phyloP scores from a whole-genome alignment of 345 rosid species.

The Dipteronia sinensis region DNA sequence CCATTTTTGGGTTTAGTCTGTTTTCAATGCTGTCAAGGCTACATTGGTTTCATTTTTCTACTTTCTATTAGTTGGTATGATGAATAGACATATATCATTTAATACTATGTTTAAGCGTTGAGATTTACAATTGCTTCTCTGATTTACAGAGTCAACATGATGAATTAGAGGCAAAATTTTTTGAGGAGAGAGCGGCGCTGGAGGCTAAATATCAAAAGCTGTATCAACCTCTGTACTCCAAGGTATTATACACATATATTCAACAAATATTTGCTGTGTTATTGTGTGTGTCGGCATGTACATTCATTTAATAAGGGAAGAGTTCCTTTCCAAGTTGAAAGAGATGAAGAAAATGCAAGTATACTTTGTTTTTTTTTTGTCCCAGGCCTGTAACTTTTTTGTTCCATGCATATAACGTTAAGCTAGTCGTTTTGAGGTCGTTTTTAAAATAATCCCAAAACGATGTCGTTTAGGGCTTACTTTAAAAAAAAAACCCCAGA shows the following conservation, averaged over 20 bases:
- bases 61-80: background rate
- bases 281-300: background rate
- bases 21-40: background rate
- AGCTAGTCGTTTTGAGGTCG: too few species aligned
- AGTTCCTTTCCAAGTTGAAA: background rate
- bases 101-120: background rate
- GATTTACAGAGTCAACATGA: slow-evolving; percentile 71
- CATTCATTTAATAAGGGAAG: background rate
- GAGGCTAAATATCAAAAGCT: slow-evolving; percentile 90
- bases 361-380: background rate
- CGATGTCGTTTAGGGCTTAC: too few species aligned
- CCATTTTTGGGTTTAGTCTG: background rate
- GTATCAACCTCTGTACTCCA: slow-evolving; percentile 77
- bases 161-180: slow-evolving; percentile 81
- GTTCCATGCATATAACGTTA: too few species aligned
- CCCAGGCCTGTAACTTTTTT: background rate
- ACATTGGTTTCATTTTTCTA: background rate
- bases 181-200: slow-evolving; percentile 88
- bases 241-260: slow-evolving; percentile 41
- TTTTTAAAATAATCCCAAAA: too few species aligned
- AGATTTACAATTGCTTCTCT: background rate
- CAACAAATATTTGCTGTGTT: background rate
- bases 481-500: too few species aligned
- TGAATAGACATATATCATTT: background rate
- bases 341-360: background rate